Evolutionary conservation across 495 filamentous ascomycete genomes (phyloP).

Genomic region (Xylaria sp.): DNA sequence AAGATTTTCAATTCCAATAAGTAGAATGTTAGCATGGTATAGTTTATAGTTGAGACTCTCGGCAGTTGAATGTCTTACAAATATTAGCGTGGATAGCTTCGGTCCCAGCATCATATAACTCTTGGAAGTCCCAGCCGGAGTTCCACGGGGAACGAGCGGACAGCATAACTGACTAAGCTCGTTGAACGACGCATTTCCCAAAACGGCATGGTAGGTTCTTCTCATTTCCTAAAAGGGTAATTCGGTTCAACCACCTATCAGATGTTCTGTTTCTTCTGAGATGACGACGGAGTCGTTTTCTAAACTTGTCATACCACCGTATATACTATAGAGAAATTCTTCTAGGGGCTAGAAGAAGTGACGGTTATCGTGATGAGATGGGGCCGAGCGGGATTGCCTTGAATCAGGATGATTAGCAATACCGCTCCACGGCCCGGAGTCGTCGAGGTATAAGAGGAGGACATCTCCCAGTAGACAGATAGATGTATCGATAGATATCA

Average conservation of each 20-base stretch:
- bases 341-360: neutral
- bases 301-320: neutral
- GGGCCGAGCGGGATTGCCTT: neutral
- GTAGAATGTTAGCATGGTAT: neutral
- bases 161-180: neutral
- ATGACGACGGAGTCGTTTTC: neutral
- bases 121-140: neutral
- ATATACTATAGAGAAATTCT: too few relatives aligned
- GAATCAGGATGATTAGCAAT: slow-evolving; percentile 3
- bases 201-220: neutral
- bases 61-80: neutral
- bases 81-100: neutral
- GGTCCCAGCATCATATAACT: neutral
- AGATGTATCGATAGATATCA: neutral
- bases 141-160: neutral
- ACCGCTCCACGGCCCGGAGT: neutral
- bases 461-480: neutral
- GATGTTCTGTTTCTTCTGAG: neutral
- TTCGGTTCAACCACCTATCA: neutral
- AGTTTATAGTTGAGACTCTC: too few relatives aligned
- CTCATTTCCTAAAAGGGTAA: neutral
- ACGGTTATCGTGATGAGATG: neutral
- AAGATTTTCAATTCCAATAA: neutral
- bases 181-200: neutral
- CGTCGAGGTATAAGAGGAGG: neutral